Evolutionary conservation across 2,329 filamentous ascomycete species (phyloP), one percentile per base, ranked within the genome.

Genomic region (Scedosporium apiospermum): DNA sequence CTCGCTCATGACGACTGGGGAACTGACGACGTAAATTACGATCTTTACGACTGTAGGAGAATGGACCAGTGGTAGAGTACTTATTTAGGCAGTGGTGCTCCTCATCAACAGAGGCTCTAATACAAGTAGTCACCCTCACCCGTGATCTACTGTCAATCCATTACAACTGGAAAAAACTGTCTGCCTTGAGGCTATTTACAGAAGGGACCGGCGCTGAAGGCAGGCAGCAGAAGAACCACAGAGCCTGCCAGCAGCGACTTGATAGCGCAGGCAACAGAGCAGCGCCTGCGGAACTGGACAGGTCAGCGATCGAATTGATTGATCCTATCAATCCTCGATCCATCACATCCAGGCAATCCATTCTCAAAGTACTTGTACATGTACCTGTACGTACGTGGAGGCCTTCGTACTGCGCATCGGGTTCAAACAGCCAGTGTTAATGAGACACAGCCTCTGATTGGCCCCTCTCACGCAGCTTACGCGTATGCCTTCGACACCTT

Each of bases 381-480:
- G 60, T 61, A 61, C 60, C 30, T 55, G 60, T 61, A 61, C 60
- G 18, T 23, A 55, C 51, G 51, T 55, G 51, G 51, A 55, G 51
- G 51, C 51, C 51, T 55, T 55, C 51, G 49, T 51, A 61, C 23
- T 34, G 46, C 46, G 30, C 38, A n/a, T 61, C 49, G 44, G 60
- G 60, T n/a, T 51, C 30, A 41, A 61, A 51, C 53, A 51, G 60
- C 53, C 30, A 58, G 53, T 49, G 53, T 62, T 58, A 51, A 62
- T 62, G 61, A 62, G 41, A 30, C 26, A 51, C 61, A 53, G 16
- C 26, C 14, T 12, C 53, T 63, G 61, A 71, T 71, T 71, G 69
- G 69, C 58, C 59, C 23, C 60, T 63, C 65, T 65, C 65, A 64
- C 66, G 67, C 67, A 69, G 70, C 69, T 71, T 67, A 71, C 70